Conservation (phyloP, 164 flowering plant genomes). For the Tetracentron sinense region DNA sequence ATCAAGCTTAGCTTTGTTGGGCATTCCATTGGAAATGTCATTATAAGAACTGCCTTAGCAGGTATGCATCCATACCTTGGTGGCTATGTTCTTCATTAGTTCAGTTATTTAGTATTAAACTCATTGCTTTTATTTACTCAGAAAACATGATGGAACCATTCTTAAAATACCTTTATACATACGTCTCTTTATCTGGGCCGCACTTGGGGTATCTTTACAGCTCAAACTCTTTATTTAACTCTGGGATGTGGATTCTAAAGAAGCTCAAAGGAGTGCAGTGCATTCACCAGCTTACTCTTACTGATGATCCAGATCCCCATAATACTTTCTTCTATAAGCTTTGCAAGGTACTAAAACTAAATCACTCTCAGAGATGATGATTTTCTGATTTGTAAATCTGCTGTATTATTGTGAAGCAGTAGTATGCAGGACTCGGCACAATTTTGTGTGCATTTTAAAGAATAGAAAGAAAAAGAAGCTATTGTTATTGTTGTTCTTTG, state of each 20-base stretch:
- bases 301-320: conserved; percentile 83
- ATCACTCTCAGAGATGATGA: neutral
- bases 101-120: conserved; percentile 3
- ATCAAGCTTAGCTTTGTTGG: conserved; percentile 96
- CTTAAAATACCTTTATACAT: conserved; percentile 67
- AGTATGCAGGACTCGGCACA: neutral
- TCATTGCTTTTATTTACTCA: conserved; percentile 34
- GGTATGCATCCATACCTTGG: conserved; percentile 37
- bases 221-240: conserved; percentile 88
- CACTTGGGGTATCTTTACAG: conserved; percentile 97
- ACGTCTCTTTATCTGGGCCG: conserved; percentile 92
- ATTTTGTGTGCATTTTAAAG: neutral
- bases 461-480: neutral
- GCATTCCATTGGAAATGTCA: conserved; percentile 95
- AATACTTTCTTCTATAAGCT: conserved; percentile 94
- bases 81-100: conserved; percentile 7
- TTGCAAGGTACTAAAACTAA: conserved; percentile 52
- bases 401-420: neutral
- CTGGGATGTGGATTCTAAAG: conserved; percentile 96
- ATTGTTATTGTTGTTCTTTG: neutral
- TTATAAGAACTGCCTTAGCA: conserved; percentile 79
- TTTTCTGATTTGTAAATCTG: neutral
- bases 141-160: conserved; percentile 85
- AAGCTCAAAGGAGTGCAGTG: conserved; percentile 84
- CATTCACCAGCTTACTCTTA: conserved; percentile 93